Evolutionary conservation across 176 grass and related monocot species (phyloP).

Genomic region (Dendrocalamus sinicus): DNA sequence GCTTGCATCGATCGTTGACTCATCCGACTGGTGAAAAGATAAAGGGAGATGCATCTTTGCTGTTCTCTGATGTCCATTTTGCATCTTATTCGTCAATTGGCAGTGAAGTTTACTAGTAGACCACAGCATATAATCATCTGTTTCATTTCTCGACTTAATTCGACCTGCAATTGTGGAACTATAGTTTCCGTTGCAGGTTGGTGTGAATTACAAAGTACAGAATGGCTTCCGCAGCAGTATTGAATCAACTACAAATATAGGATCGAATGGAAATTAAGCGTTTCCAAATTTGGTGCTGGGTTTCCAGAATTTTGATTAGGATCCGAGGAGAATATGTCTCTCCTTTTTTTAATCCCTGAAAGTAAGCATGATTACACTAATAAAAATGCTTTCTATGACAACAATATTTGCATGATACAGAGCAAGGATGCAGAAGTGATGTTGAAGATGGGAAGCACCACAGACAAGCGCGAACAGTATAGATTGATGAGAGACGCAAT

Average conservation of each 20-base stretch:
- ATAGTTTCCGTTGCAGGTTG: not conserved
- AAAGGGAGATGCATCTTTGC: not conserved
- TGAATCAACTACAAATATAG: conserved; percentile 3
- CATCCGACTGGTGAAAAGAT: not conserved
- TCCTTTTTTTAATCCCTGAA: not conserved
- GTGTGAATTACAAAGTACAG: not conserved
- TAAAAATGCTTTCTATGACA: conserved; percentile 15
- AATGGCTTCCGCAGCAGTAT: not conserved
- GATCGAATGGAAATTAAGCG: not conserved
- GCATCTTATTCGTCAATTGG: not conserved
- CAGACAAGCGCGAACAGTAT: conserved; percentile 94
- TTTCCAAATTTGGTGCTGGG: not conserved
- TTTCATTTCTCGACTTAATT: conserved; percentile 14
- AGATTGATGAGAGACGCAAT: conserved; percentile 97
- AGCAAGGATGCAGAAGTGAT: conserved; percentile 98
- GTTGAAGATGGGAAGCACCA: conserved; percentile 94
- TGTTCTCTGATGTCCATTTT: not conserved
- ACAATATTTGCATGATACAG: conserved; percentile 38
- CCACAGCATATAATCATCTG: not conserved
- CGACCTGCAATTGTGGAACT: not conserved
- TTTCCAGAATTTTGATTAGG: not conserved
- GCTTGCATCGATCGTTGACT: not conserved
- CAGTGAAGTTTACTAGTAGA: not conserved
- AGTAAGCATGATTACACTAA: not conserved
- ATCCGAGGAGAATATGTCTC: not conserved